A percentile compares a stretch with the other conserved stretches of the same genome.
Evolutionary conservation across 805 yeast genomes (phyloP).

Genomic region (Teunomyces barrocoloradensis): DNA sequence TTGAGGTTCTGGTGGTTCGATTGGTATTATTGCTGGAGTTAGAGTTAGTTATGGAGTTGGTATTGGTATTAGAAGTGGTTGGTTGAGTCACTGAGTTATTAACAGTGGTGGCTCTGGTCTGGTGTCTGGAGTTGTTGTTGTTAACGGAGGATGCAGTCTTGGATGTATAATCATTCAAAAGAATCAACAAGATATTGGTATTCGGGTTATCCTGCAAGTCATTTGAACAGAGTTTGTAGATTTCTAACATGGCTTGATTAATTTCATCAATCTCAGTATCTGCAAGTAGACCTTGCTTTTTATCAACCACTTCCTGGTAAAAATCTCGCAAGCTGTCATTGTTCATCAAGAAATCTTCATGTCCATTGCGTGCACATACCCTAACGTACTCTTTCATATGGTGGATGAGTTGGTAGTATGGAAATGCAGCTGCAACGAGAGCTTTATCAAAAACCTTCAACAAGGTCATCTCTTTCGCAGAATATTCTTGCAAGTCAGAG

Average conservation of each 20-base stretch:
- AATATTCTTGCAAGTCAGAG: background rate
- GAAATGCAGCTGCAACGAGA: background rate
- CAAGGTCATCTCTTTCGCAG: background rate
- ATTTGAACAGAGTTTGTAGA: background rate
- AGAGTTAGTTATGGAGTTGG: background rate
- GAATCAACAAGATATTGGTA: background rate
- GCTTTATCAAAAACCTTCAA: background rate
- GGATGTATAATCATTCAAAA: background rate
- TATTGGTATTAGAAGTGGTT: background rate
- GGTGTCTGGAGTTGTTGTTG: background rate
- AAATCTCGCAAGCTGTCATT: background rate
- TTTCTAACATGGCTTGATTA: background rate
- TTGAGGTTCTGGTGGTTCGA: too few relatives aligned
- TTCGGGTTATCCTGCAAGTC: background rate
- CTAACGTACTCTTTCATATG: background rate
- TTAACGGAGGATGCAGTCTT: background rate
- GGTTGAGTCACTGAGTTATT: too few relatives aligned
- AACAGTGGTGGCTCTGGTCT: too few relatives aligned
- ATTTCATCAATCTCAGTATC: background rate
- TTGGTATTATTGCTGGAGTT: background rate
- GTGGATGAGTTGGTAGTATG: background rate
- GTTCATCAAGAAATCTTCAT: constrained; percentile 1
- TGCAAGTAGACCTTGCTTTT: background rate
- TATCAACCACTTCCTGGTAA: background rate
- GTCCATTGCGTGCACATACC: background rate